Evolutionary conservation across 495 filamentous ascomycete species (phyloP), one percentile per base, ranked within the genome.

Genomic region (Filosporella fistucella): DNA sequence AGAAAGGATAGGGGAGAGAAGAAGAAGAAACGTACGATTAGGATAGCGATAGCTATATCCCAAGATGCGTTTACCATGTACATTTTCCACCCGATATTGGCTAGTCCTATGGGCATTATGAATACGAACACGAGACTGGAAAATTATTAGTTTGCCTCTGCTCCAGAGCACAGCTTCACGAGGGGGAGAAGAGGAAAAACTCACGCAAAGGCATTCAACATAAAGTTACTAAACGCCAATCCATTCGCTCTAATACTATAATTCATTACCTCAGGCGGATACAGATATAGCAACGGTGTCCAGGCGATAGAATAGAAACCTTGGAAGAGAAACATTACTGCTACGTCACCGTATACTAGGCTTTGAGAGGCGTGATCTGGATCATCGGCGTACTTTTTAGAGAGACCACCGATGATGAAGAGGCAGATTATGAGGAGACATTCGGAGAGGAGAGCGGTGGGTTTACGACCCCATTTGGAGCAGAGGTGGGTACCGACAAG

Each of bases 231-330:
- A n/a, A 62, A 56, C 12, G 73, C 71, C 20, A 75, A 59, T 42
- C 73, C 73, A 58, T 74, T 77, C 47, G 72, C 72, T 36, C 73
- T 65, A 22, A 63, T 70, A 5, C 69, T 71, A 11, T 69, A 75
- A 55, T 74, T 70, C 21, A 75, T 64, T 21, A 72, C 69, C 37
- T 81, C 71, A 36, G 69, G 68, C 21, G 80, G 79, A 45, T 83
- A 81, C 18, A 80, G 70, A 46, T 70, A 74, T 18, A 80, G 68
- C 21, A 84, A 68, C 10, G 79, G 78, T 13, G 77, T 82, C 64
- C 76, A 81, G 11, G 71, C 77, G 49, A 81, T 72, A 7, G 71
- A 76, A 56, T 79, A 82, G 57, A 78, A 71, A 35, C 78, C 68
- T 48, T 82, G 78, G 62, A 81, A 82, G 2, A 84, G 58, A 56